phyloP scores from a whole-genome alignment of 768 basidiomycete genomes.

The Leccinum aurantiacum region DNA sequence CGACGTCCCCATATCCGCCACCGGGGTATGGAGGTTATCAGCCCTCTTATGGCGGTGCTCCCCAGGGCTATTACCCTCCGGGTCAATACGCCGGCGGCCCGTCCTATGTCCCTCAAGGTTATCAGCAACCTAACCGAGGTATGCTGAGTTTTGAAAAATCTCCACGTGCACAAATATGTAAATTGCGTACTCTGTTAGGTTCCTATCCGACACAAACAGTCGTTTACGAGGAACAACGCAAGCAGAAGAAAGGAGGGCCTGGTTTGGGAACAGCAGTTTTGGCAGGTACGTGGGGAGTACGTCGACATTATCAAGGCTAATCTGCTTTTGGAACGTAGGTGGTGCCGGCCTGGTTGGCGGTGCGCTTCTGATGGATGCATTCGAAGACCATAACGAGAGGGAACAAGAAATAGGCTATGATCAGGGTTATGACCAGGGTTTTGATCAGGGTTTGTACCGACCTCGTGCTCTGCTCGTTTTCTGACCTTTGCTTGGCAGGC shows the following conservation, averaged over 20 bases:
- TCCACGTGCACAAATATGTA: background rate
- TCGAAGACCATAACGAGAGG: constrained; percentile 43
- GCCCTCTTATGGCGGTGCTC: constrained; percentile 1
- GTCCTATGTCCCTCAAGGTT: background rate
- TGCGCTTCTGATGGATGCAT: constrained; percentile 48
- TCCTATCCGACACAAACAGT: constrained; percentile 34
- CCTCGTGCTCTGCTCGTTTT: constrained; percentile 5
- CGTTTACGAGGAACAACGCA: constrained; percentile 38
- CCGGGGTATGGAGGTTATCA: constrained; percentile 24
- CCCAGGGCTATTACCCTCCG: constrained; percentile 17
- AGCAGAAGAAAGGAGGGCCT: constrained; percentile 43
- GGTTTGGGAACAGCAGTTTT: constrained; percentile 49
- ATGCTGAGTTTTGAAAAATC: background rate
- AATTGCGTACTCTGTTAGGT: constrained; percentile 21
- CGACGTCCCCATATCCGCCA: constrained; percentile 32
- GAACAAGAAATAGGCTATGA: constrained; percentile 36
- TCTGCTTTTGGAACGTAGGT: constrained; percentile 33
- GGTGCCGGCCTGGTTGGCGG: constrained; percentile 71
- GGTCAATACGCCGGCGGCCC: background rate
- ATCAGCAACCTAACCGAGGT: constrained; percentile 20
- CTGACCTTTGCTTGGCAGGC: constrained; percentile 27
- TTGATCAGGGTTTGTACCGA: constrained; percentile 27
- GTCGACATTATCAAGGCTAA: constrained; percentile 3
- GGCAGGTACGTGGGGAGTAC: constrained; percentile 39
- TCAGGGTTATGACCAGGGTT: constrained; percentile 35